Base-by-base conservation (phyloP, 2,329 filamentous ascomycete species). In the Aspergillus sp. region DNA sequence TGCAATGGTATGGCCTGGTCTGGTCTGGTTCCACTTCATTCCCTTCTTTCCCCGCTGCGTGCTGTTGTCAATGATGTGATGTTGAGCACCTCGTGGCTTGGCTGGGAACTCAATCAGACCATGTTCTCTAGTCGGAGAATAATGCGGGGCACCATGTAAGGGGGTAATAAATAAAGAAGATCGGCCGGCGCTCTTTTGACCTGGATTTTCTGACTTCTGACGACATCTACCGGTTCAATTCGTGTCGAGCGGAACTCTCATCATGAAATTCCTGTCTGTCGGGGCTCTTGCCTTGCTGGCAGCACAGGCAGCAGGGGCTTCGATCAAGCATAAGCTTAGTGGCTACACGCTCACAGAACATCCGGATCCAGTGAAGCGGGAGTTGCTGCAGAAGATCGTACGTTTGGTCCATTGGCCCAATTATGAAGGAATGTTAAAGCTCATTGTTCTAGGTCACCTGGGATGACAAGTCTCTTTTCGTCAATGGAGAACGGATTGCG, bases 381-480 rank as follows among this genome's bases (percentile, higher is more conserved):
- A 78, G 58, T 71, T 77, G 24, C 69, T 86, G 51, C 85, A 87
- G 68, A 78, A 85, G 70, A 81, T 85, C 66, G 84, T 87, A 32
- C 42, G 53, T 26, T 26, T 2, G 22, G 10, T 54, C 14, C n/a
- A 42, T 10, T 10, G 9, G 3, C 31, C 6, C n/a, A 6, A 18
- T 16, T 3, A 2, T 32, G 26, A 29, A 42, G 36, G 18, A 16
- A 45, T 18, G 29, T 6, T 22, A 12, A 45, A 26, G 20, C 6
- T 49, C 14, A 20, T 42, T 46, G 14, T 39, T 6, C 16, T 59
- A 78, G 76, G 82, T 90, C 20, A 90, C 87, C 50, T 92, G 88
- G 85, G 90, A 92, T 71, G 81, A 89, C 47, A 79, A 90, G 64
- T 90, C 89, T 0, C 77, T 93, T 3, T 88, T 88, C 63, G 82